phyloP scores from a whole-genome alignment of 2,329 filamentous ascomycete species.

The Trichoderma sp. region DNA sequence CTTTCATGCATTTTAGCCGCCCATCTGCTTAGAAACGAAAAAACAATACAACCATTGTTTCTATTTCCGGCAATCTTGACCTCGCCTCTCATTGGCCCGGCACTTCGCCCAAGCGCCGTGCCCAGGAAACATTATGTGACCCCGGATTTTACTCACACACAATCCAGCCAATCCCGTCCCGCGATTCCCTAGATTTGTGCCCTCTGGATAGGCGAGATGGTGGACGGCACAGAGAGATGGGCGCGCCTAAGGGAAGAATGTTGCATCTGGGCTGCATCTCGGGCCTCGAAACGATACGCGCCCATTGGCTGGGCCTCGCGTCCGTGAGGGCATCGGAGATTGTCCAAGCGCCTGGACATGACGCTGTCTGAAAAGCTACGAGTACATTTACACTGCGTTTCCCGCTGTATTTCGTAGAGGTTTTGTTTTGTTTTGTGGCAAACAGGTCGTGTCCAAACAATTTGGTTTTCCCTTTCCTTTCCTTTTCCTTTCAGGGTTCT shows the following conservation, averaged over 20 bases:
- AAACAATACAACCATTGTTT: background rate
- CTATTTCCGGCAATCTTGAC: constrained; percentile 5
- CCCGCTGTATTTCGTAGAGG: background rate
- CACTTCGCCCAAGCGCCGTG: constrained; percentile 7
- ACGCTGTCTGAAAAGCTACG: background rate
- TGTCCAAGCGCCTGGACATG: background rate
- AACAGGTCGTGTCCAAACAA: constrained; percentile 8
- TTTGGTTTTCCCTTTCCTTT: background rate
- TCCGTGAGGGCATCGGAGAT: background rate
- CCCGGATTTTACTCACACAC: background rate
- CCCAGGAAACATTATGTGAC: background rate
- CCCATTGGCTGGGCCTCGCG: background rate
- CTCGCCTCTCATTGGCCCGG: constrained; percentile 11
- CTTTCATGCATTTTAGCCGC: background rate
- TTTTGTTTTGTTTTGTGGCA: background rate
- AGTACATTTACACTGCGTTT: constrained; percentile 11
- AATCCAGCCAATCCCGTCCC: background rate
- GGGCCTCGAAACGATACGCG: background rate
- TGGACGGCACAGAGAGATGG: background rate
- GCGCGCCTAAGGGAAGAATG: background rate
- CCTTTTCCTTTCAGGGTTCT: background rate
- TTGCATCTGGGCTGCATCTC: background rate
- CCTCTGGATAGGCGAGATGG: background rate
- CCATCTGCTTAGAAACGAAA: background rate
- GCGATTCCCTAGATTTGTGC: background rate